These are phyloP conservation scores for Betula pendula DNA, from an alignment of 306 rosid genomes.

Conservation along the genomic window DNA sequence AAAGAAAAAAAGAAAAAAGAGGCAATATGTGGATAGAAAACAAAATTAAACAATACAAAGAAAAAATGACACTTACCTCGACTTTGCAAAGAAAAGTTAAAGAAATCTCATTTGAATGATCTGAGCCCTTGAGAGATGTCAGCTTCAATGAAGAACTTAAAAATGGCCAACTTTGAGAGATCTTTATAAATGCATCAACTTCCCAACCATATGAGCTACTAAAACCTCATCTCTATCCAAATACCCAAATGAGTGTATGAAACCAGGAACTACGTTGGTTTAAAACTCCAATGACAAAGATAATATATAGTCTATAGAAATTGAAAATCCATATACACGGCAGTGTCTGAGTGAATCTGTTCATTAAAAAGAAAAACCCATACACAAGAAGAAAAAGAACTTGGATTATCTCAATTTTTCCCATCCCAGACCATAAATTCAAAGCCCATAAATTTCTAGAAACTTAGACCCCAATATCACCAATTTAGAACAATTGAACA, in stretches of 20 bases:
- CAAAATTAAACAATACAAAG: too few relatives aligned
- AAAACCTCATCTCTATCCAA: conserved; percentile 63
- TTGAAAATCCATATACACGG: too few relatives aligned
- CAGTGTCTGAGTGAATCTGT: too few relatives aligned
- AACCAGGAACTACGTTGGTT: conserved; percentile 19
- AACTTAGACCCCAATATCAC: too few relatives aligned
- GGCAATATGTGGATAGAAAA: conserved; percentile 10
- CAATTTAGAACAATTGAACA: too few relatives aligned
- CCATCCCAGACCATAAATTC: too few relatives aligned
- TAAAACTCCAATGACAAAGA: conserved; percentile 19
- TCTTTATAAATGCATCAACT: conserved; percentile 64
- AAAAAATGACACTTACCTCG: conserved; percentile 47
- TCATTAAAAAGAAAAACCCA: too few relatives aligned
- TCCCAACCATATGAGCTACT: conserved; percentile 62
- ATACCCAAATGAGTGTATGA: conserved; percentile 63
- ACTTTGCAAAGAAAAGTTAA: conserved; percentile 57
- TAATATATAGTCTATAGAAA: not conserved
- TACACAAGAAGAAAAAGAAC: too few relatives aligned
- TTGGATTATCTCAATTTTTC: too few relatives aligned
- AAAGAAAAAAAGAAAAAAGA: too few relatives aligned
- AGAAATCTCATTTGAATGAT: conserved; percentile 49
- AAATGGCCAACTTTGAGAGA: conserved; percentile 75
- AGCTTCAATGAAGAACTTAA: conserved; percentile 64
- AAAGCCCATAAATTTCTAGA: too few relatives aligned
- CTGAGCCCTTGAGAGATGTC: conserved; percentile 56